Evolutionary conservation across 176 grass and related monocot genomes (phyloP), one percentile per base, ranked within the genome.

Genomic region (Bonia amplexicaulis): DNA sequence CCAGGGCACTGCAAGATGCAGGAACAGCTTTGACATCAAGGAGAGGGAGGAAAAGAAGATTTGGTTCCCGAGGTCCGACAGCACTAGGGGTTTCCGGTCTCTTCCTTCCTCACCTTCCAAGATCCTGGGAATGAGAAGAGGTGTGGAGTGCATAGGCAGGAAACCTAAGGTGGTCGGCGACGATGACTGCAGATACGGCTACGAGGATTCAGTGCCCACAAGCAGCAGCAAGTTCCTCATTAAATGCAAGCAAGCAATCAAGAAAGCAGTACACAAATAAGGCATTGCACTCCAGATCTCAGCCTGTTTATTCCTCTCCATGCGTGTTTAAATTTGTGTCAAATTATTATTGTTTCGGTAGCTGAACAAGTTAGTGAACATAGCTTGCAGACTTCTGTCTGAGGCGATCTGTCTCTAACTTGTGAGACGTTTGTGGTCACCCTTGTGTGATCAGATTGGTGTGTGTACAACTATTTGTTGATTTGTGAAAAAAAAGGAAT

Each of bases 21-120:
- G 91, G 79, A 90, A 92, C 55, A 99, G 84, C 78, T 96, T 94
- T 82, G 91, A 86, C 6, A 81, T 85, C 7, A 95, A 85, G 78
- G 91, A 92, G 49, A 88, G 77, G 67, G 90, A 85, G 29, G 89
- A 87, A 46, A 89, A 73, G 74, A 90, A 92, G 74, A 74, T 79
- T 12, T 77, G 74, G 79, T 83, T 94, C 65, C 91, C 85, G 0
- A 96, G 85, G 48, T 81, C 89, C 4, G 91, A 96, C 45, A 99
- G 96, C 26, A 15, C 64, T 19, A 99, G 90, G 86, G 96, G 88
- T 58, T 99, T 96, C 66, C 75, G 96, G 27, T 96, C 93, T 27
- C 81, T 99, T 71, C 96, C 96, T 47, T 98, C 96, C 11, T 96
- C 96, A 0, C 96, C 96, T 84, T 96, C 93, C 7, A 93, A 87